Percentiles rank a stretch among this genome's conserved stretches.
Conservation (phyloP, 768 basidiomycete genomes). For the Termitomyces heimii region DNA sequence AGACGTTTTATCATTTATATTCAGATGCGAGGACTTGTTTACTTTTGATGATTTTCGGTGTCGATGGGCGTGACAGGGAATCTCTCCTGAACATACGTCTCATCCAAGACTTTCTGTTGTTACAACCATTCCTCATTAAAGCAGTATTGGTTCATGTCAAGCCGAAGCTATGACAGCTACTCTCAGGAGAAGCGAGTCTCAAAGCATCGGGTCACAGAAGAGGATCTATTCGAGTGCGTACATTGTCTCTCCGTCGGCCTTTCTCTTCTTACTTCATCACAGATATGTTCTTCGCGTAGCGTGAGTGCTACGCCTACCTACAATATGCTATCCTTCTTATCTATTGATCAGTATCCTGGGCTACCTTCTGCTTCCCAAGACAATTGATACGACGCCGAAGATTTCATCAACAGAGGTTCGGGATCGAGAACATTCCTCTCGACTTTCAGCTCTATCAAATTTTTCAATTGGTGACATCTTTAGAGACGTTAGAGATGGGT, state of each 20-base stretch:
- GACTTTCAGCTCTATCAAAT: slow-evolving; percentile 63
- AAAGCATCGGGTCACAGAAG: slow-evolving; percentile 64
- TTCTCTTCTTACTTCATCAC: slow-evolving; percentile 8
- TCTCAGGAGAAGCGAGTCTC: slow-evolving; percentile 69
- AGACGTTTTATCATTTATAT: neutral
- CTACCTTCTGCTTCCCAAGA: slow-evolving; percentile 64
- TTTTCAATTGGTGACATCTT: slow-evolving; percentile 75
- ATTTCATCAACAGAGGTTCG: slow-evolving; percentile 30
- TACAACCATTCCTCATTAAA: slow-evolving; percentile 2
- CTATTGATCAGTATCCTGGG: slow-evolving; percentile 53
- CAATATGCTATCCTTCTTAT: neutral
- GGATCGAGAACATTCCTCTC: slow-evolving; percentile 61
- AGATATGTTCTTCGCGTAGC: slow-evolving; percentile 83
- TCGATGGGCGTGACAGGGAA: neutral
- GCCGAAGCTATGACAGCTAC: slow-evolving; percentile 68
- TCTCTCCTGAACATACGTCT: neutral
- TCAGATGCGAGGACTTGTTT: neutral
- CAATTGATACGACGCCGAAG: slow-evolving; percentile 27
- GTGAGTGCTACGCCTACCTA: slow-evolving; percentile 36
- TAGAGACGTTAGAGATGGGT: slow-evolving; percentile 71
- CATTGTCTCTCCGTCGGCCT: slow-evolving; percentile 1
- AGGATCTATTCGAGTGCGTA: slow-evolving; percentile 78
- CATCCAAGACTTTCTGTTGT: neutral
- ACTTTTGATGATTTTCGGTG: slow-evolving; percentile 8
- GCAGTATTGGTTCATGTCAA: slow-evolving; percentile 46